These are phyloP conservation scores for Oxyria digyna DNA, from an alignment of 148 eudicot genomes.

Conservation along the genomic window DNA sequence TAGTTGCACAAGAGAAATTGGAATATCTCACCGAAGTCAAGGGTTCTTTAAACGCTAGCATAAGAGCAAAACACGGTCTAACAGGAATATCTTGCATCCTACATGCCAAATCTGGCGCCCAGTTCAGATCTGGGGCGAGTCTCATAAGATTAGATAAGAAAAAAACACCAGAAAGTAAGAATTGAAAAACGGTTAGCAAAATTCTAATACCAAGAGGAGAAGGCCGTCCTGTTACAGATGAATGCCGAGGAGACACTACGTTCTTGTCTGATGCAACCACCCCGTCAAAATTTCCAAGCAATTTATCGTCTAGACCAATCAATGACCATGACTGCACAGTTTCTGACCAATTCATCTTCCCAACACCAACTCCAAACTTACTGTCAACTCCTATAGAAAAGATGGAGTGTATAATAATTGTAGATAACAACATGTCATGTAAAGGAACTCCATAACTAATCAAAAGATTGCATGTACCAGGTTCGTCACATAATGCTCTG, in stretches of 20 bases:
- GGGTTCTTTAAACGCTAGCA: conserved; percentile 84
- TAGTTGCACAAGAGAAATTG: neutral
- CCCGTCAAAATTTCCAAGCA: conserved; percentile 66
- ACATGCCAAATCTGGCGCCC: conserved; percentile 46
- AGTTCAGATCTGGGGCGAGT: conserved; percentile 31
- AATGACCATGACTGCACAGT: conserved; percentile 56
- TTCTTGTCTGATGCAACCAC: conserved; percentile 81
- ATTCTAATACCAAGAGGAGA: conserved; percentile 67
- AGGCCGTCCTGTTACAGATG: conserved; percentile 43
- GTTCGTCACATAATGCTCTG: conserved; percentile 58
- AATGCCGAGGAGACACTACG: conserved; percentile 48
- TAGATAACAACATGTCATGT: neutral
- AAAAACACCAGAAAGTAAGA: no score
- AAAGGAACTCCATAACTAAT: neutral
- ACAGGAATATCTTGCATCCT: conserved; percentile 55
- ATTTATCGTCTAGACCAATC: conserved; percentile 49
- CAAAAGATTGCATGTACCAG: conserved; percentile 34
- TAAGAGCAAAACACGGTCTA: conserved; percentile 76
- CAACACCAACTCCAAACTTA: conserved; percentile 66
- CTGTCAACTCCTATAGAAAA: conserved; percentile 43
- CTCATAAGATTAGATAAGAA: neutral
- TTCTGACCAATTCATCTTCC: conserved; percentile 62
- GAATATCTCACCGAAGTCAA: conserved; percentile 46
- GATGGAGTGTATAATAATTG: neutral
- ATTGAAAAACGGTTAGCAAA: neutral